Evolutionary conservation across 1,284 basidiomycete genomes (phyloP), one percentile per base, ranked within the genome.

Genomic region (Moesziomyces antarcticus): DNA sequence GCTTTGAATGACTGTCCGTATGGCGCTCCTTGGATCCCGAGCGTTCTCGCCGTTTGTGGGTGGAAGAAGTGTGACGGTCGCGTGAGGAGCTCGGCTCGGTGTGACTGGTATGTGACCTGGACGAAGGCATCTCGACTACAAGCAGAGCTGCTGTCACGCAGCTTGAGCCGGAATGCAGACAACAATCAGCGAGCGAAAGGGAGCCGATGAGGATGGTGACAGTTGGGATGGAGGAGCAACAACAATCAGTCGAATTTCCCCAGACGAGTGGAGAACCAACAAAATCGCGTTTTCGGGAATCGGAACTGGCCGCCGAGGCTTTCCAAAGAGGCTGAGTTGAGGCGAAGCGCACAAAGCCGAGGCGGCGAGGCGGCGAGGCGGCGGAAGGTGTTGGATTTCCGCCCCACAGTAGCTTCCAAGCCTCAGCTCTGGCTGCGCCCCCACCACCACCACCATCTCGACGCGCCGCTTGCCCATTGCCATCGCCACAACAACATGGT

Each of bases 41-140:
- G 30, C 48, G 50, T 24, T 61, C 54, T 47, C 53, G 54, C n/a
- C 65, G 58, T 43, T 61, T 61, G 46, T 57, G 50, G 21, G 56
- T 50, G 8, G 65, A 61, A 20, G 35, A 30, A 5, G 57, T 58
- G 37, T 37, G 58, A 8, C 57, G 51, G 25, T 44, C 45, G 44
- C 55, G 65, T 10, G 55, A 68, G 22, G 65, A 62, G 44, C 65
- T 55, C 16, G 58, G 44, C 16, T 41, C 59, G 27, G 55, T 48
- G 14, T 43, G 44, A 22, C 51, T 55, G 35, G 62, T 41, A 22
- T 50, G 42, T n/a, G 59, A 58, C 22, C 55, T 52, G 13, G 65
- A 62, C 7, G 65, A 68, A 9, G 59, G 59, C 65, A 68, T 68
- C 24, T 14, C 22, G 40, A 8, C n/a, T 25, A 25, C 7, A 13